These are phyloP conservation scores for Artemisia annua DNA, from an alignment of 129 eudicot species.

Conservation along the genomic window DNA sequence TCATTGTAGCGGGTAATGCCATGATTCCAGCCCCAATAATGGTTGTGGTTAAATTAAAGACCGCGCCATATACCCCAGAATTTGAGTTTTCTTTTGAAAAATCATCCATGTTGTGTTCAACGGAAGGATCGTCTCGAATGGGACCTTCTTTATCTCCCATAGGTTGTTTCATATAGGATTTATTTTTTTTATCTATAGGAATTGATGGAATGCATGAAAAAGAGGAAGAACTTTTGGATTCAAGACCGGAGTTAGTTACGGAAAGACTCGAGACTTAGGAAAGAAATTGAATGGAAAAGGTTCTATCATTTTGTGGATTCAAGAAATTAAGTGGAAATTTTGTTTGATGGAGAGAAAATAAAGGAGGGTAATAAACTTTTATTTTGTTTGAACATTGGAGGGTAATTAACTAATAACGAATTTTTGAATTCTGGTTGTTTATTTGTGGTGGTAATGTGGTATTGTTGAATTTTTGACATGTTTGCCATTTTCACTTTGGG, in stretches of 20 bases:
- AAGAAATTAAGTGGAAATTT: slow-evolving; percentile 5
- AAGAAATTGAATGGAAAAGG: not conserved
- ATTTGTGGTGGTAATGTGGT: not conserved
- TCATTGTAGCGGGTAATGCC: slow-evolving; percentile 97
- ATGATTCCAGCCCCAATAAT: slow-evolving; percentile 91
- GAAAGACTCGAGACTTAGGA: too few species aligned
- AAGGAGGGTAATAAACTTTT: not conserved
- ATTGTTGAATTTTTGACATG: not conserved
- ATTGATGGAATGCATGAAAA: not conserved
- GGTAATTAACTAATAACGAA: slow-evolving; percentile 8
- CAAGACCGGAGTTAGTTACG: not conserved
- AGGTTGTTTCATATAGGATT: not conserved
- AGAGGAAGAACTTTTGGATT: not conserved
- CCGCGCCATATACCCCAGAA: slow-evolving; percentile 74
- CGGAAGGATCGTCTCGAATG: not conserved
- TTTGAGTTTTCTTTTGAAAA: slow-evolving; percentile 16
- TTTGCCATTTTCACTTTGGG: slow-evolving; percentile 9
- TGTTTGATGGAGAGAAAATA: slow-evolving; percentile 1
- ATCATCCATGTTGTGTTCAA: slow-evolving; percentile 11
- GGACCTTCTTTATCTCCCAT: slow-evolving; percentile 13
- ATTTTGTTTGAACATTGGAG: not conserved
- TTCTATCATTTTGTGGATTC: slow-evolving; percentile 7
- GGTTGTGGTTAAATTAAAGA: slow-evolving; percentile 79
- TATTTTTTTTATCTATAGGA: not conserved
- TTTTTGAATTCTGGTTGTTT: not conserved